A percentile compares a stretch with the other conserved stretches of the same genome.
phyloP scores from a whole-genome alignment of 176 grass and related monocot genomes.

The Rhynchospora tenuis region DNA sequence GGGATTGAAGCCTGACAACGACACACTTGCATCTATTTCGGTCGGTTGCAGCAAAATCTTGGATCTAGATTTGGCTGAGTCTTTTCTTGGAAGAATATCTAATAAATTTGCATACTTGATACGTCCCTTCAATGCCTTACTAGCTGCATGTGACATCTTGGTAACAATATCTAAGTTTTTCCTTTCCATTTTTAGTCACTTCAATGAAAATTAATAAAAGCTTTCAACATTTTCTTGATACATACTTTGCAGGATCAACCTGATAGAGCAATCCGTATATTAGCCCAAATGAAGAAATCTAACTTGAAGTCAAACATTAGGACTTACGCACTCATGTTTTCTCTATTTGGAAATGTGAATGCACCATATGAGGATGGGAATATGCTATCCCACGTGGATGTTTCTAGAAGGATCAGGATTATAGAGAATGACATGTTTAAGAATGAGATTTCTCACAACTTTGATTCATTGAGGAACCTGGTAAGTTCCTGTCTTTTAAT shows the following conservation, averaged over 20 bases:
- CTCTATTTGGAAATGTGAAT: slow-evolving; percentile 72
- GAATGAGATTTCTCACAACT: slow-evolving; percentile 62
- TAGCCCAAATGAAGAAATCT: slow-evolving; percentile 60
- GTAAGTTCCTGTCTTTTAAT: slow-evolving; percentile 37
- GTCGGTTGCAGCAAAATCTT: slow-evolving; percentile 49
- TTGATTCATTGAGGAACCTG: slow-evolving; percentile 62
- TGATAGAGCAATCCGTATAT: slow-evolving; percentile 59
- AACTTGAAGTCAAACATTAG: slow-evolving; percentile 57
- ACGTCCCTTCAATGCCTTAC: slow-evolving; percentile 48
- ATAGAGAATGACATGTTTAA: slow-evolving; percentile 83
- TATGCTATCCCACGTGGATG: slow-evolving; percentile 63
- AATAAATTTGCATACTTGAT: slow-evolving; percentile 40
- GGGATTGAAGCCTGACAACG: slow-evolving; percentile 37
- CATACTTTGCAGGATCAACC: slow-evolving; percentile 57
- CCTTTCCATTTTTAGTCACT: background rate
- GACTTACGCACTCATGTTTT: slow-evolving; percentile 74
- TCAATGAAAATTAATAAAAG: slow-evolving; percentile 13
- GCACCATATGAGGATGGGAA: slow-evolving; percentile 82
- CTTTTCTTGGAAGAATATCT: slow-evolving; percentile 55
- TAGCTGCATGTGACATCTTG: slow-evolving; percentile 61
- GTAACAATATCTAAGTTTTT: slow-evolving; percentile 37
- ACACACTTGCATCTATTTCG: slow-evolving; percentile 55
- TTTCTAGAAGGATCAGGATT: slow-evolving; percentile 73
- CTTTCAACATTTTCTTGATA: slow-evolving; percentile 3
- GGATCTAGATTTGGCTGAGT: slow-evolving; percentile 69